A percentile compares a stretch with the other conserved stretches of the same genome.
Evolutionary conservation across 441 rosid species (phyloP).

Genomic region (Croton laevigatus): DNA sequence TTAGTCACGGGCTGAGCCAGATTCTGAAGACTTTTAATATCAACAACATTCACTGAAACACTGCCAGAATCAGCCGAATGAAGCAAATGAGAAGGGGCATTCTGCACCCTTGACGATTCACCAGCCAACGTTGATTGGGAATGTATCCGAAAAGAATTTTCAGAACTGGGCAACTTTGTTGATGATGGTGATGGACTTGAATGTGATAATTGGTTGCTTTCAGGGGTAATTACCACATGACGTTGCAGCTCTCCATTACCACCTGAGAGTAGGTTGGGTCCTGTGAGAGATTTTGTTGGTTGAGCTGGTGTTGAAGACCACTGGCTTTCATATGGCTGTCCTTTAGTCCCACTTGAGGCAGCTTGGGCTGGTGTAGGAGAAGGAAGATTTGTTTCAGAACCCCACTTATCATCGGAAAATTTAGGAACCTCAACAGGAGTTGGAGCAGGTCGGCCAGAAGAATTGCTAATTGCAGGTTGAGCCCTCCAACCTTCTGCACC

Average conservation of each 20-base stretch:
- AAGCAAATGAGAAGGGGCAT: slow-evolving; percentile 33
- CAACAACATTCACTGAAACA: slow-evolving; percentile 31
- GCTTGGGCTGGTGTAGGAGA: slow-evolving; percentile 85
- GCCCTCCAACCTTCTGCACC: slow-evolving; percentile 27
- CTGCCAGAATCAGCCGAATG: slow-evolving; percentile 23
- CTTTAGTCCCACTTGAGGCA: slow-evolving; percentile 35
- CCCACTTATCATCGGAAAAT: slow-evolving; percentile 52
- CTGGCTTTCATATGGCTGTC: slow-evolving; percentile 47
- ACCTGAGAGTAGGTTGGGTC: slow-evolving; percentile 29
- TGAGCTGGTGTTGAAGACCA: slow-evolving; percentile 61
- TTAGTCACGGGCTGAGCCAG: slow-evolving; percentile 37
- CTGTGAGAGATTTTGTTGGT: slow-evolving; percentile 34
- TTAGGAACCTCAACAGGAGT: slow-evolving; percentile 54
- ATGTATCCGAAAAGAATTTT: slow-evolving; percentile 32
- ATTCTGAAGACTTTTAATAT: slow-evolving; percentile 42
- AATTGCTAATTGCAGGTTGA: slow-evolving; percentile 34
- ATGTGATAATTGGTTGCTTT: slow-evolving; percentile 27
- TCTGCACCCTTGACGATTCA: slow-evolving; percentile 34
- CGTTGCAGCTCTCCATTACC: slow-evolving; percentile 35
- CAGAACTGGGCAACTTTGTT: slow-evolving; percentile 28
- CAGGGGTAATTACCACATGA: slow-evolving; percentile 21
- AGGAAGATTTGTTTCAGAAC: slow-evolving; percentile 65
- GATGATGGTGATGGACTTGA: slow-evolving; percentile 28
- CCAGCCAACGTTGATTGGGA: slow-evolving; percentile 30
- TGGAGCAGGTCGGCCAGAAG: slow-evolving; percentile 31